A percentile compares a stretch with the other conserved stretches of the same genome.
These are phyloP conservation scores for Diaporthe destruens DNA, from an alignment of 2,329 filamentous ascomycete genomes.

Conservation along the genomic window DNA sequence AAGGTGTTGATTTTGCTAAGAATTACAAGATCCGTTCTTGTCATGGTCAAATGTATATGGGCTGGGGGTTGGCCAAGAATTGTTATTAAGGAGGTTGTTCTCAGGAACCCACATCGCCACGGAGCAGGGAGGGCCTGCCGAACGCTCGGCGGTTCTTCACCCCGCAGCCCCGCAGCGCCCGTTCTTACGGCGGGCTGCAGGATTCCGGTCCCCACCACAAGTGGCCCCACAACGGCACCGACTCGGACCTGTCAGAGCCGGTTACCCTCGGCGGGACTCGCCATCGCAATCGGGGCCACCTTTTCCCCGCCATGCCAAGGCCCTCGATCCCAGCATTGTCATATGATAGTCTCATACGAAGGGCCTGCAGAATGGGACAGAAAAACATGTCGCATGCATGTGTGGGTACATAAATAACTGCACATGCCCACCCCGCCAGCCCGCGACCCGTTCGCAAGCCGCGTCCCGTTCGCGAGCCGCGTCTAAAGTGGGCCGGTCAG, in stretches of 20 bases:
- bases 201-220: slow-evolving; percentile 11
- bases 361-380: not conserved
- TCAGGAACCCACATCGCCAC: not conserved
- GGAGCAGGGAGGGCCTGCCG: not conserved
- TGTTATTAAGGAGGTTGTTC: too few species aligned
- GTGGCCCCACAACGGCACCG: slow-evolving; percentile 21
- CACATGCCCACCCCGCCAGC: slow-evolving; percentile 7
- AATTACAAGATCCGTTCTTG: not conserved
- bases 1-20: not conserved
- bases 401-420: slow-evolving; percentile 32
- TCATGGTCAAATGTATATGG: not conserved
- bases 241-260: slow-evolving; percentile 29
- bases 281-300: slow-evolving; percentile 26
- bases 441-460: not conserved
- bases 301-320: slow-evolving; percentile 24
- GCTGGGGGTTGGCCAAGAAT: too few species aligned
- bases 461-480: not conserved
- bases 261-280: slow-evolving; percentile 21
- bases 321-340: not conserved
- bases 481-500: slow-evolving; percentile 17
- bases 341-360: slow-evolving; percentile 29
- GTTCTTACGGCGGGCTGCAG: slow-evolving; percentile 5
- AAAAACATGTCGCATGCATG: slow-evolving; percentile 21
- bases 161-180: not conserved
- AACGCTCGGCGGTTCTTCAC: slow-evolving; percentile 8